Evolutionary conservation across 176 grass and related monocot species (phyloP).

Genomic region (Oryza meridionalis): DNA sequence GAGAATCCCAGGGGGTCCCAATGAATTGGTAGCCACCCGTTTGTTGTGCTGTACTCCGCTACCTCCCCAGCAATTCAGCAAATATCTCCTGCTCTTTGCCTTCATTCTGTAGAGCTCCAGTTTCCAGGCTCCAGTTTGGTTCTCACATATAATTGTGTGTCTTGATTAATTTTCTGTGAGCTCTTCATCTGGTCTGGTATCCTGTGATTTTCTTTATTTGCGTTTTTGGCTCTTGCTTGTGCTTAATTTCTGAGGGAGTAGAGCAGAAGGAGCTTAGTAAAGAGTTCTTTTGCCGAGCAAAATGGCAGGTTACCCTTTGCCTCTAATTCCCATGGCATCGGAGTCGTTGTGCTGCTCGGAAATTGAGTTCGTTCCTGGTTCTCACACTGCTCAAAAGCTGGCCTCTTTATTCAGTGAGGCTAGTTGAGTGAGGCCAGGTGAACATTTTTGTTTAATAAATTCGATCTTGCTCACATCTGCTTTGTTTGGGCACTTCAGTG

Average conservation of each 20-base stretch:
- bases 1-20: background rate
- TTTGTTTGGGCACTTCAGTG: background rate
- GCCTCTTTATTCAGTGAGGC: background rate
- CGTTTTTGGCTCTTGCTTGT: background rate
- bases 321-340: constrained; percentile 15
- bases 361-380: background rate
- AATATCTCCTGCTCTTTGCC: background rate
- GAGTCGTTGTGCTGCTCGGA: constrained; percentile 39
- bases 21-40: background rate
- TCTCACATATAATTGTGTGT: background rate
- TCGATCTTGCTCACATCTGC: background rate
- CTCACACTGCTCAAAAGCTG: background rate
- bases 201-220: background rate
- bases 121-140: background rate
- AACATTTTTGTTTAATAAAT: background rate
- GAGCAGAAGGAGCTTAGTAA: background rate
- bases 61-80: background rate
- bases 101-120: background rate
- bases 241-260: background rate
- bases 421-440: background rate
- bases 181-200: background rate
- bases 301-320: constrained; percentile 44
- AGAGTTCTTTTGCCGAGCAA: constrained; percentile 14
- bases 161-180: background rate
- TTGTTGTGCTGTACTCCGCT: background rate